phyloP scores from a whole-genome alignment of 495 filamentous ascomycete genomes.

The Entonaema liquescens region DNA sequence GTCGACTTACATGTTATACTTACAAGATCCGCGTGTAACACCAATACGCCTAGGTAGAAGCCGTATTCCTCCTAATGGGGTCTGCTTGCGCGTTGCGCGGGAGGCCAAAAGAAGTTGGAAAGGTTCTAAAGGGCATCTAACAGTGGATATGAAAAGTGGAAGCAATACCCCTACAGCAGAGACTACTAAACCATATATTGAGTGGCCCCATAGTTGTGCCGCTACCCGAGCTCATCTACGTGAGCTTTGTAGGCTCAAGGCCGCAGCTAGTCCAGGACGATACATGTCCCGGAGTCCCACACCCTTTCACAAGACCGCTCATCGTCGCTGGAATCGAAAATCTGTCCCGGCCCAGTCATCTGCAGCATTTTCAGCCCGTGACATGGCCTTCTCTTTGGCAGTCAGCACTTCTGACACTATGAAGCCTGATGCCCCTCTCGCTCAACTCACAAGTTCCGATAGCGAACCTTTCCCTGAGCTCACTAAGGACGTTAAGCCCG shows the following conservation, averaged over 20 bases:
- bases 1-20: conserved; percentile 86
- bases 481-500: conserved; percentile 6
- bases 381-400: conserved; percentile 85
- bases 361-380: conserved; percentile 68
- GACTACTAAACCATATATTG: conserved; percentile 51
- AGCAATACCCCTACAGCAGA: conserved; percentile 72
- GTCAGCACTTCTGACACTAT: conserved; percentile 82
- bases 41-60: conserved; percentile 92
- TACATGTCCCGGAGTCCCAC: conserved; percentile 79
- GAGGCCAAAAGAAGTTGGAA: conserved; percentile 88
- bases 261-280: conserved; percentile 64
- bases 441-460: conserved; percentile 60
- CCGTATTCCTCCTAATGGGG: conserved; percentile 84
- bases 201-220: conserved; percentile 85
- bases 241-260: conserved; percentile 80
- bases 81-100: conserved; percentile 86
- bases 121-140: conserved; percentile 57
- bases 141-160: conserved; percentile 61
- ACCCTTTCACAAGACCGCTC: conserved; percentile 68
- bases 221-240: conserved; percentile 84
- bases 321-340: conserved; percentile 55
- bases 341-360: conserved; percentile 49
- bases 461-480: conserved; percentile 39
- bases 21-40: conserved; percentile 91
- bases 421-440: conserved; percentile 75